Evolutionary conservation across 192 early-diverging fungal genomes (phyloP), one percentile per base, ranked within the genome.

Genomic region (Mortierella claussenii): DNA sequence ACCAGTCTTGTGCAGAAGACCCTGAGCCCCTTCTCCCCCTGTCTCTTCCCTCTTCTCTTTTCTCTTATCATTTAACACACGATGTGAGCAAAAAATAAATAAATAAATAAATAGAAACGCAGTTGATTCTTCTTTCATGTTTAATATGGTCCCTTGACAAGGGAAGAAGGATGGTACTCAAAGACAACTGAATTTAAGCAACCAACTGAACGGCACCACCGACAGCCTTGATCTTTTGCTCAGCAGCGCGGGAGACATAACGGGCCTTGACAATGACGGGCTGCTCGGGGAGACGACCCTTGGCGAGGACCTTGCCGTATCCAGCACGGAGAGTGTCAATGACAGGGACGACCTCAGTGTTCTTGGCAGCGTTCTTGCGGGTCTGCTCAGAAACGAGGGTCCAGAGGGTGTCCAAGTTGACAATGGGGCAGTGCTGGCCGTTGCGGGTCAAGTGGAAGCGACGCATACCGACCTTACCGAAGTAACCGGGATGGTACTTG

Each of bases 401-500:
- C 95, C 94, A 97, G 81, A 99, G 80, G 74, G 90, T 92, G 86
- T 99, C 94, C 48, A 97, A 81, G 88, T 99, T 99, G 87, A 97
- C 80, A 73, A 89, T 85, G 55, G 93, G 92, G 71, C 89, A 83
- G 90, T 93, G 90, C 85, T 85, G 86, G 80, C 91, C 68, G 88
- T 98, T 94, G 67, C 87, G 79, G 85, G 95, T 98, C 91, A 91
- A 86, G 91, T 97, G 96, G 94, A 95, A 98, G 86, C 94, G 89
- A 74, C 97, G 93, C 97, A 97, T 97, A 96, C 97, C 97, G 85
- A 99, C 96, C 89, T 99, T 98, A 88, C 97, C 97, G 80, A 97
- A 99, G 94, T 99, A 99, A 83, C 97, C 97, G 75, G 97, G 97
- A 89, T 99, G 97, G 93, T 95, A 98, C 92, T 95, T 99, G 87